These are phyloP conservation scores for Aphanoascus verrucosus DNA, from an alignment of 2,329 filamentous ascomycete genomes.

Conservation along the genomic window DNA sequence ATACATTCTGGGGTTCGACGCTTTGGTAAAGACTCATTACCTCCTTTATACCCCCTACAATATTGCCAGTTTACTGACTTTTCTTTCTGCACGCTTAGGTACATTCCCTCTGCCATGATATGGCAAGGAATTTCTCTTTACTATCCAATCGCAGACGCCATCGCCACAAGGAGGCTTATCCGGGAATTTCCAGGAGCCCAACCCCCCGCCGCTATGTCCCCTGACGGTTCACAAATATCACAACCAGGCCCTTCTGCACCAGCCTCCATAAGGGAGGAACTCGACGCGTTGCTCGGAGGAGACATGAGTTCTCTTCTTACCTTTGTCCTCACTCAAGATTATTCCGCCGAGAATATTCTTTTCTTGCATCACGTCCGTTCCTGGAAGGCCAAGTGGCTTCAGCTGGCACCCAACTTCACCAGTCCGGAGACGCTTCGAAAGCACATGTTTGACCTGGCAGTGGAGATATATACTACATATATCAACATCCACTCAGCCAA, in stretches of 20 bases:
- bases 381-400: constrained; percentile 39
- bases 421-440: constrained; percentile 23
- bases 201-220: not conserved
- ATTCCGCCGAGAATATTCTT: constrained; percentile 56
- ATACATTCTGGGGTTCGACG: constrained; percentile 9
- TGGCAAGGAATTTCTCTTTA: not conserved
- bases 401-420: constrained; percentile 9
- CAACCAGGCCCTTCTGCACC: too few species aligned
- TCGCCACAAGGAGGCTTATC: not conserved
- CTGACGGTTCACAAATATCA: not conserved
- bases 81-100: not conserved
- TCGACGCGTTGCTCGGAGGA: constrained; percentile 47
- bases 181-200: not conserved
- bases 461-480: constrained; percentile 48
- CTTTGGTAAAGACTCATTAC: constrained; percentile 6
- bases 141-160: not conserved
- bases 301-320: constrained; percentile 48
- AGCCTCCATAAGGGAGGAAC: constrained; percentile 13
- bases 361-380: constrained; percentile 48
- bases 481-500: constrained; percentile 47
- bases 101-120: not conserved
- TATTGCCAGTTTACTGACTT: not conserved
- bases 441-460: constrained; percentile 44
- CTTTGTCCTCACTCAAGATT: constrained; percentile 52
- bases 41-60: not conserved